These are phyloP conservation scores for Luffa aegyptiaca DNA, from an alignment of 306 rosid genomes.

Conservation along the genomic window DNA sequence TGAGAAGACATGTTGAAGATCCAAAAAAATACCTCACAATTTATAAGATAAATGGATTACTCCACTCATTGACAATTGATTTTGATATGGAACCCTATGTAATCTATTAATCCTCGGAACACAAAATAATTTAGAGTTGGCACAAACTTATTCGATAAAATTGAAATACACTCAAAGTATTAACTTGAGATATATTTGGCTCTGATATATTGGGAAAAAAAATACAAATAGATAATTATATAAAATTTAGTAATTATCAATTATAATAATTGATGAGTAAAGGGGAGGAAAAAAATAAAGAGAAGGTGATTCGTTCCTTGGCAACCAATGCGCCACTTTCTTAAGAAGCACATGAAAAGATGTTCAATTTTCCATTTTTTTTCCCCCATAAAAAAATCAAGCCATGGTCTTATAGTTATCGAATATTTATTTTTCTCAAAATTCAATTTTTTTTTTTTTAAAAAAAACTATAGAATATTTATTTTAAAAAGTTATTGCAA, in stretches of 20 bases:
- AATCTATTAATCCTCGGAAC: no score
- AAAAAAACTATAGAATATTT: background rate
- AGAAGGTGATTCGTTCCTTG: background rate
- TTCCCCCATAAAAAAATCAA: background rate
- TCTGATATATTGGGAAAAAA: background rate
- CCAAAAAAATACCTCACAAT: no score
- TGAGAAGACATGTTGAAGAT: no score
- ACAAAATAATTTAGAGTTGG: background rate
- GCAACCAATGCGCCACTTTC: conserved; percentile 2
- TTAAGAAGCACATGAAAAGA: background rate
- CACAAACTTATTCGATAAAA: background rate
- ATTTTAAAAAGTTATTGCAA: no score
- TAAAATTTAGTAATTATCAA: background rate
- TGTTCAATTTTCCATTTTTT: background rate
- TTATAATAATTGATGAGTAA: background rate
- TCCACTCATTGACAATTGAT: no score
- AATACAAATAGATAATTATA: background rate
- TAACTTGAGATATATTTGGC: background rate
- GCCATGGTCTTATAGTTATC: background rate
- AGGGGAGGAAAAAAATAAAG: background rate
- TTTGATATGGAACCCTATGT: no score
- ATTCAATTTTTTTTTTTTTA: background rate
- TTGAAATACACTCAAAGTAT: background rate
- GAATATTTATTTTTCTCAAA: background rate
- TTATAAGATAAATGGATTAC: no score